phyloP scores from a whole-genome alignment of 495 filamentous ascomycete genomes.

The Saxophila tyrrhenica region DNA sequence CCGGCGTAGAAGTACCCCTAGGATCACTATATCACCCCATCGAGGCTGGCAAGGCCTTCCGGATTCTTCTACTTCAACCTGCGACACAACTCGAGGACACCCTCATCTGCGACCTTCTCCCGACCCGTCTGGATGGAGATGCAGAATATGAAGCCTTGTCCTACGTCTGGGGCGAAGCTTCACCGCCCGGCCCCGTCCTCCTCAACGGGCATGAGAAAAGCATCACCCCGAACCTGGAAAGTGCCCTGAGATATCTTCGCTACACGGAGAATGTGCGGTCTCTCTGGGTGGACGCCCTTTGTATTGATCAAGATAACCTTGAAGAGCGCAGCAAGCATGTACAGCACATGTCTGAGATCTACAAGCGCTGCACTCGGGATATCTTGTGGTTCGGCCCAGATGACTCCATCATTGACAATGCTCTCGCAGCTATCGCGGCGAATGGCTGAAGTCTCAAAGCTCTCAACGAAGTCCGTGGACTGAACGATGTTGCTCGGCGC shows the following conservation, averaged over 20 bases:
- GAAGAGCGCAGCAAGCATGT: not conserved
- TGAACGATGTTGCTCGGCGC: too few species aligned
- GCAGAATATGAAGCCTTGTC: not conserved
- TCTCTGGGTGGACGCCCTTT: not conserved
- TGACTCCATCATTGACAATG: not conserved
- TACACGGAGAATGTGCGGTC: not conserved
- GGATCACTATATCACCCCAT: not conserved
- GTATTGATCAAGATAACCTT: not conserved
- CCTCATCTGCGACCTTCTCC: not conserved
- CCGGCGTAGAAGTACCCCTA: too few species aligned
- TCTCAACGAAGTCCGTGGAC: too few species aligned
- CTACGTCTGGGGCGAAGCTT: not conserved
- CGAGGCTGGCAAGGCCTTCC: not conserved
- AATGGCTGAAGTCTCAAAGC: not conserved
- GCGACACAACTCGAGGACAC: not conserved
- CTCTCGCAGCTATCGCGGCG: not conserved
- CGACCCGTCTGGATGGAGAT: not conserved
- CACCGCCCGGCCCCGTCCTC: not conserved
- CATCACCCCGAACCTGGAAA: not conserved
- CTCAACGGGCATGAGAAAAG: not conserved
- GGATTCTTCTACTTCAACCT: not conserved
- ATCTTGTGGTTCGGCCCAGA: not conserved
- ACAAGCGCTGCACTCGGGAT: too few species aligned
- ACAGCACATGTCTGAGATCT: not conserved
- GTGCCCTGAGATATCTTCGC: not conserved